phyloP scores from a whole-genome alignment of 345 rosid species.

The Mallotus nudiflorus region DNA sequence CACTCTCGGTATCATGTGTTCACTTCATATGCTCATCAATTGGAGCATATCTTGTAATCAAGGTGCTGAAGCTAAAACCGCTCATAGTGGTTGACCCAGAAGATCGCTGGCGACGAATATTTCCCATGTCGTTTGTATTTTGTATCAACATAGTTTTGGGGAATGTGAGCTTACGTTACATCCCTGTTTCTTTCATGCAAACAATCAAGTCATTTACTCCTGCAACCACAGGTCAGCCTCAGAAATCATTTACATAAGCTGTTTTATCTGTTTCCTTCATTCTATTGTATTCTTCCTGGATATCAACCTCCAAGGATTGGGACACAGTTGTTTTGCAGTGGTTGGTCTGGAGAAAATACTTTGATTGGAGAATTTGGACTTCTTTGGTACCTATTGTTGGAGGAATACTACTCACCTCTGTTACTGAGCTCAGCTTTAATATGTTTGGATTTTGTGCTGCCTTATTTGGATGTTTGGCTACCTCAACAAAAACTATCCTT shows the following conservation, averaged over 20 bases:
- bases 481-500: conserved; percentile 98
- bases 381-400: conserved; percentile 95
- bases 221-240: conserved; percentile 86
- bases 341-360: conserved; percentile 93
- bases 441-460: conserved; percentile 98
- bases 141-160: conserved; percentile 97
- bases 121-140: conserved; percentile 97
- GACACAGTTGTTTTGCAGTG: conserved; percentile 98
- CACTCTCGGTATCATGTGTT: conserved; percentile 82
- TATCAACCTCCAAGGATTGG: conserved; percentile 23
- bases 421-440: conserved; percentile 95
- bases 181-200: conserved; percentile 99
- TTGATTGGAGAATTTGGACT: conserved; percentile 98
- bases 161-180: conserved; percentile 90
- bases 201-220: conserved; percentile 99
- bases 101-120: conserved; percentile 96
- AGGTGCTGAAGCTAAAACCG: conserved; percentile 88
- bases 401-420: conserved; percentile 92
- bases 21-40: conserved; percentile 97
- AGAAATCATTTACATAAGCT: background rate
- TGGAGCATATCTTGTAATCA: conserved; percentile 90
- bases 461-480: conserved; percentile 93
- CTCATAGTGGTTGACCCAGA: conserved; percentile 80
- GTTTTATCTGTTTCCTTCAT: background rate
- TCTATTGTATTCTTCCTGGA: background rate